Evolutionary conservation across 441 rosid genomes (phyloP), one percentile per base, ranked within the genome.

Genomic region (Jatropha podagrica): DNA sequence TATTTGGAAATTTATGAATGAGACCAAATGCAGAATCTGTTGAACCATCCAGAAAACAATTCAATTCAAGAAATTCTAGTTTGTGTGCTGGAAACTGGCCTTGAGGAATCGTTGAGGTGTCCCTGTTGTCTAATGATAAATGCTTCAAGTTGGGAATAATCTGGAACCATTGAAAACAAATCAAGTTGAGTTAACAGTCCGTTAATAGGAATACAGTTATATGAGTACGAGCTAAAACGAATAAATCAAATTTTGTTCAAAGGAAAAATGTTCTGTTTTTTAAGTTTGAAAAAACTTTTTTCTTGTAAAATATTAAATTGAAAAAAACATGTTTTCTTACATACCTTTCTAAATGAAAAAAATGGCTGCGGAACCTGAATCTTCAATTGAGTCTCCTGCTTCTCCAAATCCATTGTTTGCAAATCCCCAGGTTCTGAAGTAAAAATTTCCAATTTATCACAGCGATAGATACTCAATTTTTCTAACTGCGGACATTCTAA

Each of bases 21-120:
- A 83, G 40, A 71, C 46, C 67, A 23, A 71, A 61, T 17, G 80
- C 80, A 4, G 74, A 67, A 37, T 27, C 62, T 23, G 18, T 67
- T 42, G 80, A 38, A 23, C 48, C 78, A 65, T 61, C 71, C 49
- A 68, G 54, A 71, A 64, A 82, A 38, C 72, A 69, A 15, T 46
- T 63, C 65, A 81, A 61, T 5, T 51, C 2, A 23, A 80, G 70
- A 15, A 2, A 2, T 37, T 74, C 65, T 10, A 81, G 18, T 76
- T 2, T 18, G 26, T 71, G 41, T 18, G 40, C 42, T 32, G 58
- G 49, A 70, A 74, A 68, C 5, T 65, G 76, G 59, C 55, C 42
- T 9, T 56, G 6, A 27, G 62, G 13, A 38, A 84, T 51, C 58
- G 48, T 69, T 14, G 11, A 46, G 12, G 58, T 41, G 27, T 74